Base-by-base conservation (phyloP, 768 basidiomycete genomes). In the Tubosaeta sp. region DNA sequence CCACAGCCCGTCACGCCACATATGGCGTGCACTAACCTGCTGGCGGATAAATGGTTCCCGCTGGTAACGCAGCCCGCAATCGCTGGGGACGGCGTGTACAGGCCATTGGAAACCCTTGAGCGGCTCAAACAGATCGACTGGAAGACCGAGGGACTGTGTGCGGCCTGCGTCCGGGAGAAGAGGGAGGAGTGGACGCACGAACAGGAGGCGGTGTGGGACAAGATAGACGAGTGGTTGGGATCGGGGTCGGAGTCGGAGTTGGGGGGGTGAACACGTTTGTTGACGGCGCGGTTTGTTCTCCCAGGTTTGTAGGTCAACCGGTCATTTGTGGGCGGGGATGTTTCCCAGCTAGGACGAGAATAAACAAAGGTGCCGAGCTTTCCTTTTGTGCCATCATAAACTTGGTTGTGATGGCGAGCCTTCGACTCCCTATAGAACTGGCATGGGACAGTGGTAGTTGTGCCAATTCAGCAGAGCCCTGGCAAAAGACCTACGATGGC, bases 11-110 rank as follows among this genome's bases (percentile, higher is more conserved):
- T 81, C 6, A 82, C 83, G n/a, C 70, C 73, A 2, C 88, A 89
- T 62, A 88, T 88, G 85, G 69, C 70, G 5, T 90, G 88, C 67
- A 88, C 86, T 4, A 81, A 88, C 62, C 69, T 80, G 0, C 75
- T 90, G 50, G 88, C 87, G 1, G 84, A 84, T 46, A 73, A 69
- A 47, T 90, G 88, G 88, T 85, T 88, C 78, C 54, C 74, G 22
- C 71, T 81, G 35, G 85, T 90, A n/a, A 83, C 86, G 35, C 72
- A 80, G 46, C 84, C 83, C 11, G 85, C 85, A 1, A 72, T 90
- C 22, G 76, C 74, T 16, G 71, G 75, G 50, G 78, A 79, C 51
- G 84, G 85, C 7, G 79, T 88, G 27, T 84, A 81, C 61, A 83
- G 78, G 46, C 88, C 88, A 25, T 72, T 91, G 22, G 86, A 90